Base-by-base conservation (phyloP, 2,329 filamentous ascomycete genomes). In the Aspergillus sp. region DNA sequence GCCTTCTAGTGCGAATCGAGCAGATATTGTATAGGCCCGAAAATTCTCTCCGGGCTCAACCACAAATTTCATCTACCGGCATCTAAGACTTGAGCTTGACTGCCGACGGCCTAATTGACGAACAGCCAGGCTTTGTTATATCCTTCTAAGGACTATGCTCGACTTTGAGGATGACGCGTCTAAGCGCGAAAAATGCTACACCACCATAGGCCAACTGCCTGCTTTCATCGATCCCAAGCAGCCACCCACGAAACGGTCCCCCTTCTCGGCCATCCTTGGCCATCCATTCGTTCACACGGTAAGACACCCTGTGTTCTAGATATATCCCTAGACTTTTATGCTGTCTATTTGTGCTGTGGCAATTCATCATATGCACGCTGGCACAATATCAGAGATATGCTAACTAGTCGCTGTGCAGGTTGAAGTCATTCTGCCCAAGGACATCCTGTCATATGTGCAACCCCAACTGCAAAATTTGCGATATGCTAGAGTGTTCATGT, bases 401-500 rank as follows among this genome's bases (percentile, higher is more conserved):
- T 36, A 15, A 32, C 57, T 62, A 30, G 61, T 39, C 50, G 30
- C 41, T 28, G 30, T 21, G 51, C 54, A 79, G 77, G 69, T 72
- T 25, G 89, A 95, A 62, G 74, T 96, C 2, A 80, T 95, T n/a
- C 72, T 96, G 0, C 91, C 92, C 0, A 79, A 85, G 64, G 86
- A 88, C 52, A 65, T 85, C 1, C 87, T 85, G 67, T 79, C 84
- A 25, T 68, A 81, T 17, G 77, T 91, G 3, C 80, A 80, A 67
- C 72, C 81, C 32, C 75, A 77, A 38, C 64, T 76, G 23, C 67
- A 68, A n/a, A 72, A 67, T 9, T 69, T 79, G 13, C 76, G 77
- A 50, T 96, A 91, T 80, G 85, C 85, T 32, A 84, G 86, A 61
- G 86, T 96, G 2, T 85, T 86, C 66, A 88, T 96, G 84, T 85